These are phyloP conservation scores for Rhododendron griersonianum DNA, from an alignment of 148 eudicot genomes.

Conservation along the genomic window DNA sequence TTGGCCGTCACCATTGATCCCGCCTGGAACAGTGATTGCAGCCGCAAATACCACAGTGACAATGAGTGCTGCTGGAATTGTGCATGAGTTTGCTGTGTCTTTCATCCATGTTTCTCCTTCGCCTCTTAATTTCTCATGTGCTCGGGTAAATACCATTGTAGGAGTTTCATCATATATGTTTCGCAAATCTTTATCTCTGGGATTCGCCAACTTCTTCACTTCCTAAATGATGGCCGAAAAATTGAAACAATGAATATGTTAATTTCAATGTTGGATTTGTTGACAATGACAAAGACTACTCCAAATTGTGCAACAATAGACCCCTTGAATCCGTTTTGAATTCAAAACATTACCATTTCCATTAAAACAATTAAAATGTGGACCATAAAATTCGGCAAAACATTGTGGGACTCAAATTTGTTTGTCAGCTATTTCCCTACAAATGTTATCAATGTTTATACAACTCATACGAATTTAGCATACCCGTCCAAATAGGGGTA, in stretches of 20 bases:
- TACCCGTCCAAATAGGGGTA: too few relatives aligned
- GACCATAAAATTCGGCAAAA: too few relatives aligned
- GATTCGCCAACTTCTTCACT: neutral
- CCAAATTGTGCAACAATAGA: too few relatives aligned
- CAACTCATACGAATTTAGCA: too few relatives aligned
- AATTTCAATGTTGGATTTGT: neutral
- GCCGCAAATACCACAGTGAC: neutral
- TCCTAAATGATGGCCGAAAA: neutral
- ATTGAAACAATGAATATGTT: neutral
- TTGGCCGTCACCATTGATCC: too few relatives aligned
- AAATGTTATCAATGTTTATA: too few relatives aligned
- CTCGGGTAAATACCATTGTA: neutral
- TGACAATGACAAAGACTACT: too few relatives aligned
- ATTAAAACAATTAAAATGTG: too few relatives aligned
- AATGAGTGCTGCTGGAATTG: neutral
- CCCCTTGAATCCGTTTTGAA: too few relatives aligned
- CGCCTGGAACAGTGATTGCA: neutral
- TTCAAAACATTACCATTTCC: too few relatives aligned
- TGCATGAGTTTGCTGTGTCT: neutral
- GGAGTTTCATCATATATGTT: neutral
- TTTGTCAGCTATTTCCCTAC: too few relatives aligned
- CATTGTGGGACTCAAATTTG: too few relatives aligned
- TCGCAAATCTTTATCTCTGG: neutral
- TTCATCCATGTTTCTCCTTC: neutral
- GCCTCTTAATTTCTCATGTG: neutral